Base-by-base conservation (phyloP, 75 land plant species). In the Larix kaempferi region DNA sequence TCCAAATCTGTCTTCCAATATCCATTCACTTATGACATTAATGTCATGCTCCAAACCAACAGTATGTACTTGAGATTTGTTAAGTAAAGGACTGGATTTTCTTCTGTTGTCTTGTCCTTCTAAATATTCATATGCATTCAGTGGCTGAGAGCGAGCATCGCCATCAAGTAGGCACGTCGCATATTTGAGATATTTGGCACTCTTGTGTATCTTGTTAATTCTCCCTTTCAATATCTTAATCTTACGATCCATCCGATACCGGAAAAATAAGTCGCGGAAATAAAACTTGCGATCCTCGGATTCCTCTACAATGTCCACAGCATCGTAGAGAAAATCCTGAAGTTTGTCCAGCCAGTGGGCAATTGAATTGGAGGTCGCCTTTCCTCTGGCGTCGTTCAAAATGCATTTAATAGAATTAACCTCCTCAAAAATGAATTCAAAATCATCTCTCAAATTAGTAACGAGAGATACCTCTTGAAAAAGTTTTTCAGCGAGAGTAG, bases 321-420 rank as follows among this genome's bases (percentile, higher is more conserved):
- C 22, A 21, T 67, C 52, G 23, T 39, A 39, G 2, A 67, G 52
- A 39, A 67, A 67, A 17, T 67, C 72, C 21, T 67, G n/a, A 39
- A 67, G 72, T 39, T 37, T 67, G 44, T 39, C 44, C 5, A 67
- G 35, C 72, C 72, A 67, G 8, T 41, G 21, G 23, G 23, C 39
- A 0, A 39, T 41, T 69, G 72, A 69, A 69, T 21, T 69, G 52
- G 25, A 69, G 25, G 21, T 37, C 3, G 25, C 35, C 21, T 11
- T 69, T 41, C 44, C 49, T 21, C 52, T 35, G 4, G 72, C 52
- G 52, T 41, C 52, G 52, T 69, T 41, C 13, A 69, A 44, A 2
- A 69, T n/a, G 49, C 72, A 69, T 69, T 69, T 69, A 11, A 69
- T 69, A 7, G 72, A 69, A 8, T 39, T 22, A n/a, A 69, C 23